phyloP scores from a whole-genome alignment of 805 yeast genomes.

The Kuraishia molischiana region DNA sequence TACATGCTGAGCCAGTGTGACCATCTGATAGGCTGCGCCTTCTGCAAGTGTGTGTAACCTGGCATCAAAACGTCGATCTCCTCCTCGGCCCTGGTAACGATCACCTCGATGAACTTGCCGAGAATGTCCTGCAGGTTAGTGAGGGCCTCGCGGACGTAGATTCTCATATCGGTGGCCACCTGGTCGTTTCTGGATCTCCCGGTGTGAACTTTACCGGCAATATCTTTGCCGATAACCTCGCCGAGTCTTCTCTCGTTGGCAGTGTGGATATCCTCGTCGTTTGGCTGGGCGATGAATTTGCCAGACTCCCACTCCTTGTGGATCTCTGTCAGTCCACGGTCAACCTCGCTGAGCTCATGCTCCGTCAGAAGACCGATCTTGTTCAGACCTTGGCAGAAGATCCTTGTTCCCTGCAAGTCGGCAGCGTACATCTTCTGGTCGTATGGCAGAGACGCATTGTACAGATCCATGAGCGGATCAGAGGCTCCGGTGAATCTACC shows the following conservation, averaged over 20 bases:
- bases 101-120: constrained; percentile 53
- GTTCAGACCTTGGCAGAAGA: constrained; percentile 79
- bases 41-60: constrained; percentile 96
- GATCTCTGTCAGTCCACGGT: constrained; percentile 67
- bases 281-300: constrained; percentile 63
- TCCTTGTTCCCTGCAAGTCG: constrained; percentile 89
- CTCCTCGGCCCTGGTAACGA: constrained; percentile 64
- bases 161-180: constrained; percentile 98
- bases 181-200: constrained; percentile 98
- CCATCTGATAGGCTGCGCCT: constrained; percentile 99
- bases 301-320: constrained; percentile 73
- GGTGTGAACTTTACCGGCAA: constrained; percentile 98
- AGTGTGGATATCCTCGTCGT: constrained; percentile 97
- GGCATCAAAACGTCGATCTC: constrained; percentile 96
- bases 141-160: constrained; percentile 77
- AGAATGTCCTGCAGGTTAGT: constrained; percentile 47
- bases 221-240: constrained; percentile 85
- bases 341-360: constrained; percentile 73
- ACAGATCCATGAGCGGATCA: constrained; percentile 95
- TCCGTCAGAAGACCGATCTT: constrained; percentile 67
- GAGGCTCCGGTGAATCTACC: constrained; percentile 96
- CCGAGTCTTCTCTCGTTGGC: constrained; percentile 98
- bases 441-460: constrained; percentile 94
- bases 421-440: constrained; percentile 93
- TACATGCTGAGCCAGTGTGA: constrained; percentile 93